Evolutionary conservation across 2,329 filamentous ascomycete genomes (phyloP), one percentile per base, ranked within the genome.

Genomic region (Lecanoromycetidae sp.): DNA sequence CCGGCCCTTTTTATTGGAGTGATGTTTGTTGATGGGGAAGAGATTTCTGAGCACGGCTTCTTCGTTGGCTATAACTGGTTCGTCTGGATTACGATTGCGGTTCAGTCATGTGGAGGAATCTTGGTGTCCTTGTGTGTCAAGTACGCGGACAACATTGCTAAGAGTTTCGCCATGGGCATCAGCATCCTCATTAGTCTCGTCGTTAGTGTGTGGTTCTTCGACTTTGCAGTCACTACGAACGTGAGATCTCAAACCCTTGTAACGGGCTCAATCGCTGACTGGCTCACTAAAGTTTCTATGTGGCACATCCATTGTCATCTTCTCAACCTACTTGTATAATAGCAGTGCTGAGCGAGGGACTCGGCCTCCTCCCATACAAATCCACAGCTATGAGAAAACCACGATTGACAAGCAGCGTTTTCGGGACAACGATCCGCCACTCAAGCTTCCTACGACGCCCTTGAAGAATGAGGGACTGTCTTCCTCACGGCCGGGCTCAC

Each of bases 51-150:
- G 62, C 79, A 85, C 52, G 91, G 91, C 10, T 94, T 96, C 65
- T 96, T 98, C 57, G 82, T 84, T 48, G 91, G 91, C 2, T 98
- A 96, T 66, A 95, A 94, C 61, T 83, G 78, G 72, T 74, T 90
- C 17, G 90, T 96, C 3, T 95, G 88, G 87, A 72, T 79, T 4
- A 84, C 87, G 4, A 84, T 96, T 56, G 61, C 79, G 5, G 75
- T 91, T 50, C 91, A 98, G 62, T 84, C 88, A 0, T 66, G 81
- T 29, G 88, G 88, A 26, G 91, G 90, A 20, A 75, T 96, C 23
- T 68, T 94, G n/a, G 81, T 86, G 8, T 84, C 83, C 1, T 72
- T 91, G 51, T 85, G 82, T 61, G 82, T 91, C 62, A 84, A 82
- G 53, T 85, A 87, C 60, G 80, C 84, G 4, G 84, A 91, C 67